phyloP scores from a whole-genome alignment of 139 green algal species.

The Gonium pectorale region DNA sequence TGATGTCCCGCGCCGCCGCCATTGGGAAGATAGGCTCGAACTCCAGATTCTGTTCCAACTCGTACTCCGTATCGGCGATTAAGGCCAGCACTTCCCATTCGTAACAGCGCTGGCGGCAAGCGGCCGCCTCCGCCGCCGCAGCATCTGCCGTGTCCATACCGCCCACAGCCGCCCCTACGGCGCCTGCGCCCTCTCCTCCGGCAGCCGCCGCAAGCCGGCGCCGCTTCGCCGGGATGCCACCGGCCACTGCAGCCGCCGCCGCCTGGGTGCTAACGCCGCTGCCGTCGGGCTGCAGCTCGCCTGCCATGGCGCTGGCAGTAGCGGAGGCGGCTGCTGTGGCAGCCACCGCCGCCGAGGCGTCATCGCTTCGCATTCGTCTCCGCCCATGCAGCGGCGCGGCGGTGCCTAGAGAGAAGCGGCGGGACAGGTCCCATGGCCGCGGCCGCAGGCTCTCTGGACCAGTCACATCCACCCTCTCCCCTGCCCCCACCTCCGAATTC shows the following conservation, averaged over 20 bases:
- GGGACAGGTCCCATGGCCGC: neutral
- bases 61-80: neutral
- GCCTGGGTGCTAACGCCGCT: no score
- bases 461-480: neutral
- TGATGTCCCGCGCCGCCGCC: neutral
- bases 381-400: neutral
- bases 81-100: conserved; percentile 4
- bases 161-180: no score
- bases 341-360: neutral
- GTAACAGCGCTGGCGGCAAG: neutral
- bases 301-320: neutral
- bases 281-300: neutral
- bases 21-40: conserved; percentile 32
- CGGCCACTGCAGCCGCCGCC: no score
- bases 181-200: no score
- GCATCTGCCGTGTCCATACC: neutral
- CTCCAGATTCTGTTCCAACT: conserved; percentile 30
- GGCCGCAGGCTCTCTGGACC: neutral
- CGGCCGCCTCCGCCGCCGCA: neutral
- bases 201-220: no score
- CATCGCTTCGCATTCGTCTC: no score
- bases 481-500: neutral
- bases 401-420: neutral
- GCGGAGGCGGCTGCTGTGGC: neutral
- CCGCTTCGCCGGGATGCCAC: no score